Evolutionary conservation across 345 rosid genomes (phyloP), one percentile per base, ranked within the genome.

Genomic region (Salix purpurea): DNA sequence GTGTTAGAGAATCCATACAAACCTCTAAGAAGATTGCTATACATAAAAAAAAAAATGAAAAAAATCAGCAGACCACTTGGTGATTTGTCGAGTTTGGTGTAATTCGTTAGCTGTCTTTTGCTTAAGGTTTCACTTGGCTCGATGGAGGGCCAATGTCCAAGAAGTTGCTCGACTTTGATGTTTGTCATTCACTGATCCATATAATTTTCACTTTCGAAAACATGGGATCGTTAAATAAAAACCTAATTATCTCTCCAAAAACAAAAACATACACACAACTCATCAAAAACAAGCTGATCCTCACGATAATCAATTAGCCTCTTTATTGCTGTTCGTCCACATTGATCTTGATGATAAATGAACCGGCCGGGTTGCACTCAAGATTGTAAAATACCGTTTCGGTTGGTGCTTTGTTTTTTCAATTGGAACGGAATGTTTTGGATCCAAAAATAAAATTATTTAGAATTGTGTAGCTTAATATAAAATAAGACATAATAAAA

Each of bases 81-180:
- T 83, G 80, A 67, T 82, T 88, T 87, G 91, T 88, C 90, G 89
- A 84, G 76, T 84, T 75, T 77, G 84, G 69, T 87, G 90, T 79
- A 73, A 40, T 83, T 73, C 80, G 65, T 82, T 52, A 62, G 76
- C 78, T 79, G 85, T 84, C 84, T 44, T 73, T 67, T 70, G 66
- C 68, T 68, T 54, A 32, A 65, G 37, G 42, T 82, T 32, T 84
- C 87, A 74, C 87, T 84, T 80, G 87, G 85, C 86, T 84, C 85
- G 67, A 83, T 68, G 84, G 18, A 12, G 67, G 77, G 70, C 75
- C 84, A 56, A 12, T 74, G 68, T 75, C 78, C 87, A 52, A 81
- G 77, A 74, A 77, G 11, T 37, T 72, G 74, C 71, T 56, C 67
- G 68, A 67, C 60, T 66, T 78, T 80, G 76, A 58, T 64, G 69